Base-by-base conservation (phyloP, 2,329 filamentous ascomycete genomes). In the Fusarium metavorans region DNA sequence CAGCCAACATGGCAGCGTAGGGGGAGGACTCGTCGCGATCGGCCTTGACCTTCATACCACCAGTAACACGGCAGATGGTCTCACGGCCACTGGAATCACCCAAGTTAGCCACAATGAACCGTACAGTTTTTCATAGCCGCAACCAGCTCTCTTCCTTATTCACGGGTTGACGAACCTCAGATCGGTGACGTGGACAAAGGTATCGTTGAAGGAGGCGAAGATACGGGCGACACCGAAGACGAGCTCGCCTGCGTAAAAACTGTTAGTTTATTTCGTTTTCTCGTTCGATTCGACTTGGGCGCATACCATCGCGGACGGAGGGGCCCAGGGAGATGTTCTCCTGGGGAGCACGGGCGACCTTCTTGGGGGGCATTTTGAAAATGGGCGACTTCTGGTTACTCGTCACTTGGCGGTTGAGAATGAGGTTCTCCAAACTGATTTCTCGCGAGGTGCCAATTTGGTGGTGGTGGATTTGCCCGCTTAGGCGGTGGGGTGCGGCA, bases 1-100 rank as follows among this genome's bases (percentile, higher is more conserved):
- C 97, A 88, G 97, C 97, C 94, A 99, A 95, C 97, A 99, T 99
- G 89, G 97, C 97, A 84, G 97, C 97, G 92, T 99, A 99, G 83
- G 97, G 97, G 81, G 97, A 98, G 83, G 96, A 98, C 91, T 99
- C 97, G 90, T 99, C 97, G 92, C 97, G 96, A 85, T 99, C 95
- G 88, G 95, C 95, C 94, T 99, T 99, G 92, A 99, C 97, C 92
- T 99, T 99, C 97, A 99, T 99, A 85, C 97, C 97, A 90, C 97
- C 97, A 83, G 97, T 99, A 81, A 99, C 96, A 94, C 97, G 95
- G 92, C 92, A 94, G 90, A 99, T 98, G 89, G 97, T 99, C 94
- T 99, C 97, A 89, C 97, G 97, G 89, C 97, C 97, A 89, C 94
- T 97, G 90, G 86, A 90, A 91, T 91, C 88, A 91, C 88, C 78